Percentiles rank a stretch among this genome's conserved stretches.
phyloP scores from a whole-genome alignment of 768 basidiomycete genomes.

The Pisolithus tinctorius region DNA sequence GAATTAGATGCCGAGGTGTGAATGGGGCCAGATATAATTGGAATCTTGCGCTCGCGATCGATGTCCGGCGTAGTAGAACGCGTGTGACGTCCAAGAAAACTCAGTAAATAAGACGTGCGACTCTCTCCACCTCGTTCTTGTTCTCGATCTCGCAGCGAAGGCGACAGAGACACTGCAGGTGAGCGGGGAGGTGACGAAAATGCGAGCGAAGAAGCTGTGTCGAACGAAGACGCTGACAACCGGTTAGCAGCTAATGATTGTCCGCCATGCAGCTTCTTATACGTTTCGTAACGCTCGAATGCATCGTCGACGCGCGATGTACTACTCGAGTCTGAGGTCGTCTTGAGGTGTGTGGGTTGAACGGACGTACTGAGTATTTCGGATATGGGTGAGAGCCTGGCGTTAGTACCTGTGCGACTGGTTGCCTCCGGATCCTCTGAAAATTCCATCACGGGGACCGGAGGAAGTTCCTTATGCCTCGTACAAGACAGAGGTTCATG shows the following conservation, averaged over 20 bases:
- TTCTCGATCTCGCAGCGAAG: slow-evolving; percentile 27
- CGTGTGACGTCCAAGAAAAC: slow-evolving; percentile 50
- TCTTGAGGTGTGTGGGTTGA: slow-evolving; percentile 4
- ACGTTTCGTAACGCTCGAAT: slow-evolving; percentile 85
- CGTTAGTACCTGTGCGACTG: neutral
- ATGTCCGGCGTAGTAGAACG: slow-evolving; percentile 42
- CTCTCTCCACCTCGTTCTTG: slow-evolving; percentile 26
- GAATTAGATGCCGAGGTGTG: slow-evolving; percentile 23
- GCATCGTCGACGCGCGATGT: slow-evolving; percentile 61
- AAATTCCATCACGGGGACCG: slow-evolving; percentile 34
- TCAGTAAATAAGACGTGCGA: slow-evolving; percentile 45
- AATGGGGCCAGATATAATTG: slow-evolving; percentile 68
- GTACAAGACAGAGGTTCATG: no score
- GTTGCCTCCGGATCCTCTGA: slow-evolving; percentile 4
- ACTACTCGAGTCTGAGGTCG: slow-evolving; percentile 11
- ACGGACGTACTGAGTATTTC: neutral
- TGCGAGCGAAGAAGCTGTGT: slow-evolving; percentile 26
- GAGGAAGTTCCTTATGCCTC: slow-evolving; percentile 47
- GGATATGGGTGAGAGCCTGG: neutral
- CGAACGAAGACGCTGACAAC: slow-evolving; percentile 59
- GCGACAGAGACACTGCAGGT: slow-evolving; percentile 26
- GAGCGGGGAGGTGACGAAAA: slow-evolving; percentile 37
- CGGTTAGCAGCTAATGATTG: slow-evolving; percentile 31
- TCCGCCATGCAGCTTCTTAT: slow-evolving; percentile 46
- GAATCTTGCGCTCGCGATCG: slow-evolving; percentile 39